A percentile compares a stretch with the other conserved stretches of the same genome.
phyloP scores from a whole-genome alignment of 768 basidiomycete genomes.

The Filobasidium floriforme region DNA sequence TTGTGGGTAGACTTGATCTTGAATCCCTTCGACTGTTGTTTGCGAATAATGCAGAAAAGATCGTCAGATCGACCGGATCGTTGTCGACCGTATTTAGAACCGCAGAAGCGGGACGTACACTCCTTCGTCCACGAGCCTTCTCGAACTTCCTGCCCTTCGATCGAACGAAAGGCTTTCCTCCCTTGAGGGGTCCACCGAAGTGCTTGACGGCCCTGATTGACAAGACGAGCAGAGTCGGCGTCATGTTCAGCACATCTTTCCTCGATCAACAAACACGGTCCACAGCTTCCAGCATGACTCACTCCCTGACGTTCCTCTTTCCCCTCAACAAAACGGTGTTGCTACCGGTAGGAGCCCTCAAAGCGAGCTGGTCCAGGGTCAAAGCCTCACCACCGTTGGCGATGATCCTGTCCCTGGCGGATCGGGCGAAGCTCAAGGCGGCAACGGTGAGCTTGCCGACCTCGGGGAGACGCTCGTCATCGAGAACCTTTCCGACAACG shows the following conservation, averaged over 20 bases:
- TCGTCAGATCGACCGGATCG: neutral
- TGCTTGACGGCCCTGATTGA: constrained; percentile 66
- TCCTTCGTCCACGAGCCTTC: constrained; percentile 95
- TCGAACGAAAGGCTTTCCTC: constrained; percentile 94
- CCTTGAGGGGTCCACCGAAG: constrained; percentile 94
- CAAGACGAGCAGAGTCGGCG: neutral
- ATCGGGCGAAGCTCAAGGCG: constrained; percentile 86
- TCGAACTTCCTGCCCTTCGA: constrained; percentile 99
- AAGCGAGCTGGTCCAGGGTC: constrained; percentile 93
- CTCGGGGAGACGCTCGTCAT: constrained; percentile 77
- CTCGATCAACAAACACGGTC: neutral
- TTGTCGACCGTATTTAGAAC: neutral
- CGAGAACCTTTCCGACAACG: constrained; percentile 82
- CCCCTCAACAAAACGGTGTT: constrained; percentile 92
- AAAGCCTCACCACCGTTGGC: constrained; percentile 90
- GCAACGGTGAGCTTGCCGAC: constrained; percentile 88
- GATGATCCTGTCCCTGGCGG: constrained; percentile 88
- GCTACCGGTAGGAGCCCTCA: constrained; percentile 85
- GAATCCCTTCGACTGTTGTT: constrained; percentile 36
- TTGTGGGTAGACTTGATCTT: constrained; percentile 46
- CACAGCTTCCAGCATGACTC: neutral
- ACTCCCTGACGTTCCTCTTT: constrained; percentile 81
- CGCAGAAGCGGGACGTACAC: constrained; percentile 10
- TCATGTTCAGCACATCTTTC: neutral
- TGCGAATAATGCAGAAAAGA: neutral